Evolutionary conservation across 805 yeast genomes (phyloP).

Genomic region (Saccharomycopsis sp.): DNA sequence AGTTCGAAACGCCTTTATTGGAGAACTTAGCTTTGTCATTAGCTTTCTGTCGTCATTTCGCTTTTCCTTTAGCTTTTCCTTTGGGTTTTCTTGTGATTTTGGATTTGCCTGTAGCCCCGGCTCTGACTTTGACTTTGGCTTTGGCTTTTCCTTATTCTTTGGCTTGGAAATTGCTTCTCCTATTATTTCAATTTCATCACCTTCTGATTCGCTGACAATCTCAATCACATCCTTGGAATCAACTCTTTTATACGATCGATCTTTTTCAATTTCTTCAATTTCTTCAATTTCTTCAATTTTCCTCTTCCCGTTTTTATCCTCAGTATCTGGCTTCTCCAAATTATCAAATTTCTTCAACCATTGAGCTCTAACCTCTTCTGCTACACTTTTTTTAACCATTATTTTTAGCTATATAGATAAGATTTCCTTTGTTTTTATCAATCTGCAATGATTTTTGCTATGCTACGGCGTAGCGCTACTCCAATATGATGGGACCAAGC

Average conservation of each 20-base stretch:
- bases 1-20: constrained; percentile 9
- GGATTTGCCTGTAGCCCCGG: not conserved
- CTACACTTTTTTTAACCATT: not conserved
- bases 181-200: not conserved
- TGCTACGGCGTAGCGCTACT: too few species aligned
- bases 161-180: not conserved
- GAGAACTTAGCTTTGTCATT: constrained; percentile 7
- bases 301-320: not conserved
- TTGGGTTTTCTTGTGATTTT: not conserved
- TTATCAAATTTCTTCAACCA: not conserved
- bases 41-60: not conserved
- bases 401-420: not conserved
- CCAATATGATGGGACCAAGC: too few species aligned
- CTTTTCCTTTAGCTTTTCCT: too few species aligned
- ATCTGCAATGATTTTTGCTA: too few species aligned
- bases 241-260: not conserved
- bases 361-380: not conserved
- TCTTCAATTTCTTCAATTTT: not conserved
- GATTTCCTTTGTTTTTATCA: not conserved
- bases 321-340: too few species aligned
- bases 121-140: not conserved
- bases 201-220: not conserved
- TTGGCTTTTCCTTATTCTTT: not conserved
- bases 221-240: not conserved
- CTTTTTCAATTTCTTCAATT: not conserved